These are phyloP conservation scores for Gonapodya sp. DNA, from an alignment of 192 early-diverging fungal genomes.

Conservation along the genomic window DNA sequence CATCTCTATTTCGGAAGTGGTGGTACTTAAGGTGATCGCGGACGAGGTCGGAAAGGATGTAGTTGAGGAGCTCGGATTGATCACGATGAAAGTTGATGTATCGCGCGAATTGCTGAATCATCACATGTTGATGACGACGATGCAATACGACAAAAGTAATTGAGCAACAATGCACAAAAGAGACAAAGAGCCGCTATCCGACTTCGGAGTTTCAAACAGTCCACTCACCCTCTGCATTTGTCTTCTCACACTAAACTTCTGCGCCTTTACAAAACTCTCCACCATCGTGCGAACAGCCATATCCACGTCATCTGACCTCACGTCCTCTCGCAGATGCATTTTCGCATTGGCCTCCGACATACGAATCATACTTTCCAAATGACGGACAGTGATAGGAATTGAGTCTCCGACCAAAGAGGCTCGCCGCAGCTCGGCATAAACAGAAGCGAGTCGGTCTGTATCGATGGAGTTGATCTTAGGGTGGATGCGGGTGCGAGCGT, in stretches of 20 bases:
- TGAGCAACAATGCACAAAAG: not conserved
- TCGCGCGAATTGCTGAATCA: conserved; percentile 74
- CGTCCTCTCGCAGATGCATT: conserved; percentile 91
- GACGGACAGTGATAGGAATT: conserved; percentile 81
- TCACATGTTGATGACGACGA: conserved; percentile 4
- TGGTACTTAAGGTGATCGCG: conserved; percentile 67
- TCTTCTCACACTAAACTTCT: conserved; percentile 86
- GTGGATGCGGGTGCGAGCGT: conserved; percentile 62
- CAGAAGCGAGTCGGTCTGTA: conserved; percentile 74
- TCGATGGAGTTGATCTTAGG: conserved; percentile 78
- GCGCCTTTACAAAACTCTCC: conserved; percentile 81
- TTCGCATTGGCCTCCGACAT: conserved; percentile 82
- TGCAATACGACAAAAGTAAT: not conserved
- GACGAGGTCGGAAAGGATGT: conserved; percentile 61
- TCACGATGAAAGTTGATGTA: conserved; percentile 71
- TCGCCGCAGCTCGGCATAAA: conserved; percentile 85
- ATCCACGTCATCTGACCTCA: conserved; percentile 83
- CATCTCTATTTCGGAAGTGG: conserved; percentile 45
- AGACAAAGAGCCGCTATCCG: not conserved
- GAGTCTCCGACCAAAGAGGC: conserved; percentile 51
- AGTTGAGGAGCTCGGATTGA: conserved; percentile 69
- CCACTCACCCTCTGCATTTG: conserved; percentile 62
- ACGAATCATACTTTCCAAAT: conserved; percentile 78
- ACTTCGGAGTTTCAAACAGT: not conserved
- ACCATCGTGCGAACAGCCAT: conserved; percentile 83